Evolutionary conservation across 1,139 yeast species (phyloP), one percentile per base, ranked within the genome.

Genomic region (Pichia sp.): DNA sequence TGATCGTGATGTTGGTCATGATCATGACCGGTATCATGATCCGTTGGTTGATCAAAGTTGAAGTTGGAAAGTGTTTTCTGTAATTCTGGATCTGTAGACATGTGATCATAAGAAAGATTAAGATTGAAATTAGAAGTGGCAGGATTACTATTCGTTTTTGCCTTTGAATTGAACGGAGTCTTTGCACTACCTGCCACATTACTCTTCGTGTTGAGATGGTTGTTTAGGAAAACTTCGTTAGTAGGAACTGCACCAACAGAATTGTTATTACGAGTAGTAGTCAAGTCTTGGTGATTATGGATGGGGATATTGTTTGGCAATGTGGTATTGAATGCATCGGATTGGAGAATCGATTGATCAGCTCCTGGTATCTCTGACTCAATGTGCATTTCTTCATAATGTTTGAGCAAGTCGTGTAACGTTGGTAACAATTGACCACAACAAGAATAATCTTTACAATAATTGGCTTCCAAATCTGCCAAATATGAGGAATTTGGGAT

Each of bases 381-480:
- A n/a, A 88, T 88, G 59, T 91, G 98, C 29, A 94, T 88, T 60
- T 91, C 97, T 59, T 93, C 98, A 56, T 91, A 93, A 58, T 91
- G 98, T 51, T 94, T 77, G 47, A 91, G 69, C 46, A 91, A 67
- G 59, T 91, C 98, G 59, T 91, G 98, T 47, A 91, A 66, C 11
- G 95, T 88, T 23, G 97, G 97, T 40, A 93, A 69, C 29, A 82
- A 67, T 57, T 84, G 82, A 22, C 97, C 98, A 64, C 98, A 91
- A 60, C 98, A 91, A 41, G 88, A 78, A 61, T 91, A 91, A 63
- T 91, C 98, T 59, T 84, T 85, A 60, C 98, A 91, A 60, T 88
- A 91, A 59, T 88, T 88, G 10, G 95, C 95, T 61, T 91, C 98
- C 43, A 91, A 67, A 53, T 85, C 84, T 13, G 97, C 96, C 47